Base-by-base conservation (phyloP, 192 early-diverging fungal genomes). In the Backusella mclennaniae region DNA sequence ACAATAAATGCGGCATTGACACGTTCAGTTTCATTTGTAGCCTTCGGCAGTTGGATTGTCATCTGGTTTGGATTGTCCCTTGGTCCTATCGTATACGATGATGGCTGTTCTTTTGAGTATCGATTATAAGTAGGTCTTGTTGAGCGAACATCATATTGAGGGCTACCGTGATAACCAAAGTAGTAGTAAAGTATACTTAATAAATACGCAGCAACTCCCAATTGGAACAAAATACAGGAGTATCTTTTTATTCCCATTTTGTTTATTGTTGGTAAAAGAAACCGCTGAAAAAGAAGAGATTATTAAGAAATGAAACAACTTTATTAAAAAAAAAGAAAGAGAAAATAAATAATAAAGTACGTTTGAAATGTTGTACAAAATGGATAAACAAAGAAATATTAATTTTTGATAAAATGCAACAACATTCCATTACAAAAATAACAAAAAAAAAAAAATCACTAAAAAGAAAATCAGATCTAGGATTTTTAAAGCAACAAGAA, bases 1-100 rank as follows among this genome's bases (percentile, higher is more conserved):
- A 95, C 74, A 36, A 79, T 68, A 67, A 75, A 79, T 4, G 73
- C 74, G 23, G 78, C 78, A 35, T 67, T 67, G 5, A 75, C 73
- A 44, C 67, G 31, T 26, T 66, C 21, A 14, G 77, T 78, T 9
- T 42, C 35, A 29, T 78, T 78, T 21, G 38, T 41, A 12, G 75
- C 46, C 35, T 49, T 15, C 31, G 75, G 75, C 38, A 76, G 39
- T 7, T 69, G 1, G 1, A 76, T 42, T 14, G 19, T 70, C 67
- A 76, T 76, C 56, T 70, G 67, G 26, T 53, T 8, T 6, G 75
- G 75, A 53, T 39, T 17, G 23, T 76, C 3, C n/a, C 46, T 35
- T 53, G 75, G 75, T 26, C 67, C 75, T 15, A 76, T 49, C 2
- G 67, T 69, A 31, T 76, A 76, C 0, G 75, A 76, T 0, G 6